Conservation (phyloP, 345 rosid genomes). For the Ailanthus altissimus region DNA sequence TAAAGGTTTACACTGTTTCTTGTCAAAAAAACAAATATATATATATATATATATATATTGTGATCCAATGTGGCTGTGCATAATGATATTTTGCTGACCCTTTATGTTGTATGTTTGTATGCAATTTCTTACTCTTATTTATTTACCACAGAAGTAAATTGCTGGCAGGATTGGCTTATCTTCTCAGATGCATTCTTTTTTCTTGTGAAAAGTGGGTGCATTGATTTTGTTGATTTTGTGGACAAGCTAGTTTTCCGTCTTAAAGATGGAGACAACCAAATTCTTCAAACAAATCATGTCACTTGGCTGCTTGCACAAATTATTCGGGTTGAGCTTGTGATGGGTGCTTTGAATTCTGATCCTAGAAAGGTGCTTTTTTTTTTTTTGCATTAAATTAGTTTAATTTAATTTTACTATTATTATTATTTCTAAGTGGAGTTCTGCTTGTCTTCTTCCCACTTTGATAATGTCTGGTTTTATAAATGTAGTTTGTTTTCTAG, state of each 20-base stretch:
- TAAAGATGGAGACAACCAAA: slow-evolving; percentile 62
- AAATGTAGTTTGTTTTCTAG: slow-evolving; percentile 11
- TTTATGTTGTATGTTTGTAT: slow-evolving; percentile 20
- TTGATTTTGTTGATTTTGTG: slow-evolving; percentile 95
- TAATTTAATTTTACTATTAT: neutral
- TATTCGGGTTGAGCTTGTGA: slow-evolving; percentile 81
- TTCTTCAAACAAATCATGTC: slow-evolving; percentile 96
- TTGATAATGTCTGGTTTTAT: neutral
- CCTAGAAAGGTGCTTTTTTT: slow-evolving; percentile 68
- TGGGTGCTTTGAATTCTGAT: slow-evolving; percentile 74
- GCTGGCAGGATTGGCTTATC: slow-evolving; percentile 99
- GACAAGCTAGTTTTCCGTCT: slow-evolving; percentile 84
- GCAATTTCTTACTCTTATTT: slow-evolving; percentile 23
- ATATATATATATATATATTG: neutral
- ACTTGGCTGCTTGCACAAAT: slow-evolving; percentile 95
- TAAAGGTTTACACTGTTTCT: neutral
- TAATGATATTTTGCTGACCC: neutral
- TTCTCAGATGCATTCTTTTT: slow-evolving; percentile 91
- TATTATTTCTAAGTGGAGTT: neutral
- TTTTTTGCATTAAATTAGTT: neutral
- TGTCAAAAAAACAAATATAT: neutral
- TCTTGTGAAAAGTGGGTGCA: slow-evolving; percentile 88
- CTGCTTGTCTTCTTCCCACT: slow-evolving; percentile 8
- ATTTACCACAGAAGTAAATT: slow-evolving; percentile 72
- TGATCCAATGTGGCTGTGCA: slow-evolving; percentile 17